Conservation (phyloP, 2,329 filamentous ascomycete species). For the Pleomassaria siparia region DNA sequence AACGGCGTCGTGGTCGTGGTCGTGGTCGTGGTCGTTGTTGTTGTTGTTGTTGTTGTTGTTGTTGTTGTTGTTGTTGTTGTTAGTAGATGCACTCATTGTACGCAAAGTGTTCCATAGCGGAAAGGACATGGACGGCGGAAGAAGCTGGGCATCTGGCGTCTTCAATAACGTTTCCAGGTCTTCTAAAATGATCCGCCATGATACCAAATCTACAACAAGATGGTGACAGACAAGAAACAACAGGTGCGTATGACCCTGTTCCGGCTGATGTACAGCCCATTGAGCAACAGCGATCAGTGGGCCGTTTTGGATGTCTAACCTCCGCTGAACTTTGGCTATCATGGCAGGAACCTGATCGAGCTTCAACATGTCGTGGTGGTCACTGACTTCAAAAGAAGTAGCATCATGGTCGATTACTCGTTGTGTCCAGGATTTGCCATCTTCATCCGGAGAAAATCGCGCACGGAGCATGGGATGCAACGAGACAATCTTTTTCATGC, state of each 20-base stretch:
- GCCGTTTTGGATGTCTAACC: constrained; percentile 16
- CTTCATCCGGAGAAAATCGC: constrained; percentile 11
- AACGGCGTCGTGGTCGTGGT: too few relatives aligned
- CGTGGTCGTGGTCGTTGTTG: too few relatives aligned
- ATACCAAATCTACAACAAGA: constrained; percentile 46
- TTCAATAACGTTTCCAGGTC: constrained; percentile 40
- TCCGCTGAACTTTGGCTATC: constrained; percentile 11
- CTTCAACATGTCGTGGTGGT: constrained; percentile 3
- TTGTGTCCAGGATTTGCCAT: constrained; percentile 21
- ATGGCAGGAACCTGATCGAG: constrained; percentile 21
- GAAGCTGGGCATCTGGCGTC: too few relatives aligned
- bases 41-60: too few relatives aligned
- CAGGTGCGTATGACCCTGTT: too few relatives aligned
- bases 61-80: too few relatives aligned
- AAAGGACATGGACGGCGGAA: constrained; percentile 4
- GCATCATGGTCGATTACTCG: constrained; percentile 7
- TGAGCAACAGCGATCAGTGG: constrained; percentile 22
- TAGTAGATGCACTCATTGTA: constrained; percentile 20
- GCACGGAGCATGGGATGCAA: constrained; percentile 23
- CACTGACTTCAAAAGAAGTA: constrained; percentile 12
- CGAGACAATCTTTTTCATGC: constrained; percentile 14
- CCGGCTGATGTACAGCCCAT: constrained; percentile 13
- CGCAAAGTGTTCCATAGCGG: constrained; percentile 6
- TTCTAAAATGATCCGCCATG: constrained; percentile 46
- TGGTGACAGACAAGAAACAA: constrained; percentile 32